These are phyloP conservation scores for Candida tammaniensis DNA, from an alignment of 805 yeast species.

Conservation along the genomic window DNA sequence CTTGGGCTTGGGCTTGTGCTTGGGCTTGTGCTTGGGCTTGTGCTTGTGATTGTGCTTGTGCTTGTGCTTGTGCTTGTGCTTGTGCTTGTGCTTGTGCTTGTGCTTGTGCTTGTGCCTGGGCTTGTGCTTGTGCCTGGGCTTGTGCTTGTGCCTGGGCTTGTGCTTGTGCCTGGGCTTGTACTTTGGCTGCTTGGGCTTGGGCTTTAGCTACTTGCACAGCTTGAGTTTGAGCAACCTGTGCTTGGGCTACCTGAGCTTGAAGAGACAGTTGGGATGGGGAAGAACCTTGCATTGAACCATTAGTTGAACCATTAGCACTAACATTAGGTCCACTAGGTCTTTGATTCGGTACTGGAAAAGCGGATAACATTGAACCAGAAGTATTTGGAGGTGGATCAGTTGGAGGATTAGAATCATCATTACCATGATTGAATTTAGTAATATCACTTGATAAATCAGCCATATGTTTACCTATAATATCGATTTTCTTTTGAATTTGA, in stretches of 20 bases:
- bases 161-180: slow-evolving; percentile 4
- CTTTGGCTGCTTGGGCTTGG: slow-evolving; percentile 7
- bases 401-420: too few species aligned
- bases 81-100: slow-evolving; percentile 4
- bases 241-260: not conserved
- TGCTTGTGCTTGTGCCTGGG: slow-evolving; percentile 1
- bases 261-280: not conserved
- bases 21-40: slow-evolving; percentile 3
- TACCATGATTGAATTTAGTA: slow-evolving; percentile 9
- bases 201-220: slow-evolving; percentile 3
- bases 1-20: slow-evolving; percentile 3
- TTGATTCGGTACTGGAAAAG: too few species aligned
- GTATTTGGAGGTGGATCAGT: too few species aligned
- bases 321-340: not conserved
- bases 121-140: slow-evolving; percentile 4
- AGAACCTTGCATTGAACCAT: not conserved
- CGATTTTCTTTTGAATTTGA: slow-evolving; percentile 11
- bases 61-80: slow-evolving; percentile 1
- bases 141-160: slow-evolving; percentile 7
- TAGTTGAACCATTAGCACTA: not conserved
- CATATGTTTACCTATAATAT: slow-evolving; percentile 14
- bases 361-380: too few species aligned
- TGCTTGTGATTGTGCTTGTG: slow-evolving; percentile 1
- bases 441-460: slow-evolving; percentile 15
- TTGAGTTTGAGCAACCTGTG: slow-evolving; percentile 1